phyloP scores from a whole-genome alignment of 2,329 filamentous ascomycete genomes.

The Simplicillium sp. region DNA sequence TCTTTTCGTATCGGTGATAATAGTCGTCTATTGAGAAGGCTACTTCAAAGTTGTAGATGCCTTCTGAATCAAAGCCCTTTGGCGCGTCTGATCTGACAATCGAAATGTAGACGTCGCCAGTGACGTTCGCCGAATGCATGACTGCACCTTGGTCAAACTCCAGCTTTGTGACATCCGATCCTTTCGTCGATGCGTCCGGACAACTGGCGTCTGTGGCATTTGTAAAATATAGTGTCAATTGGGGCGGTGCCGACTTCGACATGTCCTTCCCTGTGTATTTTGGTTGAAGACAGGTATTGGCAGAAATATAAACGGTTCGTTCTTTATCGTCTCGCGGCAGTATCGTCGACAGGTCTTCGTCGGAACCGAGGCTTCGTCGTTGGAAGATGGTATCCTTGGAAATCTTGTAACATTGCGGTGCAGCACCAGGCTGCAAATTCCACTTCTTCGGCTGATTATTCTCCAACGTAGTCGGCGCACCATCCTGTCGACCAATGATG shows the following conservation, averaged over 20 bases:
- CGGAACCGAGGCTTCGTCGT: conserved; percentile 4
- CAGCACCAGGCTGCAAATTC: conserved; percentile 54
- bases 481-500: conserved; percentile 52
- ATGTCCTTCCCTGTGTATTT: conserved; percentile 19
- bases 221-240: conserved; percentile 73
- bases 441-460: conserved; percentile 56
- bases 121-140: conserved; percentile 50
- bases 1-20: conserved; percentile 55
- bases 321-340: conserved; percentile 9
- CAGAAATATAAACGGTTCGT: conserved; percentile 64
- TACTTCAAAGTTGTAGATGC: conserved; percentile 70
- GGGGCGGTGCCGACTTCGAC: conserved; percentile 41
- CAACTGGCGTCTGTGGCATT: conserved; percentile 26
- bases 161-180: conserved; percentile 17
- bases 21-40: conserved; percentile 72
- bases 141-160: conserved; percentile 61
- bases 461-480: conserved; percentile 35
- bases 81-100: conserved; percentile 58
- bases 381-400: conserved; percentile 17
- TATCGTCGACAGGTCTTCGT: conserved; percentile 5
- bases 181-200: conserved; percentile 12
- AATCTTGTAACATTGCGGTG: conserved; percentile 31
- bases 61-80: conserved; percentile 42
- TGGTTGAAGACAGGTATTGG: conserved; percentile 80
- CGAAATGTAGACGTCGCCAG: conserved; percentile 64